A percentile compares a stretch with the other conserved stretches of the same genome.
phyloP scores from a whole-genome alignment of 1,139 yeast species.

The Magnusiomyces magnusii region DNA sequence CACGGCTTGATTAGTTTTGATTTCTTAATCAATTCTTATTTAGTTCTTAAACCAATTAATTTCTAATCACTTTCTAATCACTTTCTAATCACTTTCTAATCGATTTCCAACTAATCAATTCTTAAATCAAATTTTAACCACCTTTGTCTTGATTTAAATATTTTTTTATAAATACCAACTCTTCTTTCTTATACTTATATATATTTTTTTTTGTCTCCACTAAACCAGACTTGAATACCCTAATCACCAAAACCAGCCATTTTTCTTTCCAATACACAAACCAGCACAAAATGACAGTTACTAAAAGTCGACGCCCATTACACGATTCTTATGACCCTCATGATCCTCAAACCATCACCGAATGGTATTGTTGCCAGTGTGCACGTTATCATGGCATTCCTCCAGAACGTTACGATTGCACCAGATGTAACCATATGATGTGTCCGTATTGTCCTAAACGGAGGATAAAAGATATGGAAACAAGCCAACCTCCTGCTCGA shows the following conservation, averaged over 20 bases:
- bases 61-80: no score
- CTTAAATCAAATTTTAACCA: no score
- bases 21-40: no score
- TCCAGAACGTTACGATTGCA: slow-evolving; percentile 31
- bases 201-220: neutral
- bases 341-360: slow-evolving; percentile 31
- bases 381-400: slow-evolving; percentile 32
- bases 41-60: no score
- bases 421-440: slow-evolving; percentile 33
- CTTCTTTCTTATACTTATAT: no score
- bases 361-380: slow-evolving; percentile 37
- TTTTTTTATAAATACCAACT: no score
- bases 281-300: neutral
- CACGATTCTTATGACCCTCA: slow-evolving; percentile 22
- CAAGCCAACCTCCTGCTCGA: neutral
- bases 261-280: neutral
- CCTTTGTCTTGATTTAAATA: no score
- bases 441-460: slow-evolving; percentile 29
- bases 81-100: no score
- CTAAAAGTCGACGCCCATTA: neutral
- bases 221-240: neutral
- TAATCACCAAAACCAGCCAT: no score
- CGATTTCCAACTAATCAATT: no score
- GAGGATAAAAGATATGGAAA: slow-evolving; percentile 7
- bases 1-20: no score